Percentiles rank a stretch among this genome's conserved stretches.
Evolutionary conservation across 805 yeast species (phyloP).

Genomic region (Schizosaccharomyces japonicus): DNA sequence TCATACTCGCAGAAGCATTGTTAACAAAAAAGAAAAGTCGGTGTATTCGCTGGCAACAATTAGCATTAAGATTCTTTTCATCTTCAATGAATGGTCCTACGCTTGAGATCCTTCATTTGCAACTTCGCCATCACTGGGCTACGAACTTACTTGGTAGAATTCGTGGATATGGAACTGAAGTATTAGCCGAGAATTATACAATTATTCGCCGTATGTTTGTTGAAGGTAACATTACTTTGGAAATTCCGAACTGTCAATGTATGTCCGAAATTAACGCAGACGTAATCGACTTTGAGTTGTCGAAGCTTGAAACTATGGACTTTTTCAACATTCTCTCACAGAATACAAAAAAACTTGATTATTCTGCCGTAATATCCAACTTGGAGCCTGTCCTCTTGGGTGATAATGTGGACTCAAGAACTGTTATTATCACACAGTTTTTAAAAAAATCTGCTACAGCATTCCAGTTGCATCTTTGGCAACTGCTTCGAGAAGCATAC

Average conservation of each 20-base stretch:
- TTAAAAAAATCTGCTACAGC: conserved; percentile 39
- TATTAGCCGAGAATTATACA: neutral
- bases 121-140: neutral
- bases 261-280: conserved; percentile 32
- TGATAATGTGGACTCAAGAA: conserved; percentile 6
- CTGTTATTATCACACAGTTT: conserved; percentile 15
- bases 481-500: conserved; percentile 8
- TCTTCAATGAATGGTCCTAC: no score
- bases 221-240: neutral
- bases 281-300: conserved; percentile 34
- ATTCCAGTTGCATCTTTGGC: conserved; percentile 44
- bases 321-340: conserved; percentile 32
- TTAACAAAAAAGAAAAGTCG: neutral
- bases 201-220: neutral
- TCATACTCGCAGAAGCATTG: neutral
- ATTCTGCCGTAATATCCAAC: conserved; percentile 15
- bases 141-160: neutral
- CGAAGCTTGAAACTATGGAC: conserved; percentile 46
- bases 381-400: conserved; percentile 27
- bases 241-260: conserved; percentile 32
- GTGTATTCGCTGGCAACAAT: neutral
- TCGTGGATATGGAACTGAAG: neutral
- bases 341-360: conserved; percentile 13
- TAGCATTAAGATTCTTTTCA: no score
- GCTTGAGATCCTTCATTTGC: neutral